Evolutionary conservation across 768 basidiomycete genomes (phyloP).

Genomic region (Daedaleopsis nitida): DNA sequence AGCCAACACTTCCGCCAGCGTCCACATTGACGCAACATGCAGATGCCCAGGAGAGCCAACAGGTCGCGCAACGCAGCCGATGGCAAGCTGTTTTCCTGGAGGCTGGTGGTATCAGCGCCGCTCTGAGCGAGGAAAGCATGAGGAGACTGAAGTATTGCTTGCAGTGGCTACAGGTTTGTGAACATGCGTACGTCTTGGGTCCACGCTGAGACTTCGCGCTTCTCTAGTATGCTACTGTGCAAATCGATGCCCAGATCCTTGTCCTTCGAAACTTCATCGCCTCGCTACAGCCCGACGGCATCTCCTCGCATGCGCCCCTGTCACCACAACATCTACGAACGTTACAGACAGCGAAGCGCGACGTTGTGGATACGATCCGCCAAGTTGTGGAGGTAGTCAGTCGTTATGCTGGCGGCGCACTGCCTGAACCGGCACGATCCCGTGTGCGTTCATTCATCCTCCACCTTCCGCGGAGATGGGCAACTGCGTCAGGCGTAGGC

Average conservation of each 20-base stretch:
- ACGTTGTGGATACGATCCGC: conserved; percentile 87
- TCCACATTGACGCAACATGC: conserved; percentile 19
- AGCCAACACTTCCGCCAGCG: conserved; percentile 15
- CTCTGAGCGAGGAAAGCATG: conserved; percentile 91
- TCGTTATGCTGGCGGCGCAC: conserved; percentile 81
- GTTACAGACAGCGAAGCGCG: conserved; percentile 72
- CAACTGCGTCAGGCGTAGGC: conserved; percentile 40
- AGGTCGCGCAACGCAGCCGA: conserved; percentile 72
- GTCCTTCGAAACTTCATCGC: conserved; percentile 84
- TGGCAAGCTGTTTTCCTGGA: conserved; percentile 87
- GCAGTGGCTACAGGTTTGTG: conserved; percentile 80
- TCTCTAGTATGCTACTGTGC: conserved; percentile 77
- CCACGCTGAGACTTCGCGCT: background rate
- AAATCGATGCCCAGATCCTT: conserved; percentile 86
- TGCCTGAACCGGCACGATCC: conserved; percentile 80
- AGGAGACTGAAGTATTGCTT: conserved; percentile 81
- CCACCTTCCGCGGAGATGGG: conserved; percentile 82
- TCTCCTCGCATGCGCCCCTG: conserved; percentile 30
- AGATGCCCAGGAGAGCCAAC: conserved; percentile 36
- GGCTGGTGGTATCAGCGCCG: conserved; percentile 85
- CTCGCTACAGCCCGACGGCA: conserved; percentile 50
- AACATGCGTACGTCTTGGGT: background rate
- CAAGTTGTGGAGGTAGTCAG: conserved; percentile 88
- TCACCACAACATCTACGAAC: conserved; percentile 57
- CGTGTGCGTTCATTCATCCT: conserved; percentile 79